Conservation (phyloP, 2,329 filamentous ascomycete species). For the Monosporascus sp. region DNA sequence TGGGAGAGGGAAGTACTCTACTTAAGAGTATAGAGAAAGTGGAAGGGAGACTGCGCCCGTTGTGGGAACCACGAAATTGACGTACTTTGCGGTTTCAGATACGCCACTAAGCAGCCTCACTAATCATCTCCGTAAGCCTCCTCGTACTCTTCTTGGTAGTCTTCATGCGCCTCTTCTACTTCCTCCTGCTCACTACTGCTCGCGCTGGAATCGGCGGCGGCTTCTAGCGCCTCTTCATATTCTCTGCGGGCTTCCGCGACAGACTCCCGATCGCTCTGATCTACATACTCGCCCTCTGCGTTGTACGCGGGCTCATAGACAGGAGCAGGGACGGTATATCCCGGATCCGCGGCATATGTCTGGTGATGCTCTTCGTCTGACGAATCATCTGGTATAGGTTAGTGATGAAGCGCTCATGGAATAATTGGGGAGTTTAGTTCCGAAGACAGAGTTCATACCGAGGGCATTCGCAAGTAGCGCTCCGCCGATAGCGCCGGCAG, state of each 20-base stretch:
- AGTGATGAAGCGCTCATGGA: slow-evolving; percentile 1
- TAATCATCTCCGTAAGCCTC: slow-evolving; percentile 36
- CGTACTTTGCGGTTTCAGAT: too few relatives aligned
- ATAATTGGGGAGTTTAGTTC: not conserved
- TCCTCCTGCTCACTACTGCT: slow-evolving; percentile 49
- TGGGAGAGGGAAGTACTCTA: too few relatives aligned
- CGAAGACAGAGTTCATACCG: slow-evolving; percentile 32
- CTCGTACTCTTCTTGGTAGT: slow-evolving; percentile 44
- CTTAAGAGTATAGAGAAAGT: too few relatives aligned
- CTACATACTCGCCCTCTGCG: slow-evolving; percentile 36
- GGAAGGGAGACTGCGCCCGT: too few relatives aligned
- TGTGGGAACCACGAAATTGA: too few relatives aligned
- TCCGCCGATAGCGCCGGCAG: slow-evolving; percentile 50
- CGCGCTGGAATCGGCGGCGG: slow-evolving; percentile 35
- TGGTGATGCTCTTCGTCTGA: slow-evolving; percentile 21
- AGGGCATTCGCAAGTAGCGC: slow-evolving; percentile 51
- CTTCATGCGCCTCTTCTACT: slow-evolving; percentile 45
- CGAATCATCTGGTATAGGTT: slow-evolving; percentile 22
- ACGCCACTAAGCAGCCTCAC: not conserved
- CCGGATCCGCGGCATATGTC: not conserved
- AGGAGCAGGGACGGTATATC: slow-evolving; percentile 21
- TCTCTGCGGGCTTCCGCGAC: slow-evolving; percentile 33
- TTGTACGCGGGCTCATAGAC: slow-evolving; percentile 33
- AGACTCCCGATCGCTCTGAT: slow-evolving; percentile 34
- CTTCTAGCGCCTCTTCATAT: slow-evolving; percentile 36